Evolutionary conservation across 2,329 filamentous ascomycete species (phyloP), one percentile per base, ranked within the genome.

Genomic region (Colletotrichum cereale): DNA sequence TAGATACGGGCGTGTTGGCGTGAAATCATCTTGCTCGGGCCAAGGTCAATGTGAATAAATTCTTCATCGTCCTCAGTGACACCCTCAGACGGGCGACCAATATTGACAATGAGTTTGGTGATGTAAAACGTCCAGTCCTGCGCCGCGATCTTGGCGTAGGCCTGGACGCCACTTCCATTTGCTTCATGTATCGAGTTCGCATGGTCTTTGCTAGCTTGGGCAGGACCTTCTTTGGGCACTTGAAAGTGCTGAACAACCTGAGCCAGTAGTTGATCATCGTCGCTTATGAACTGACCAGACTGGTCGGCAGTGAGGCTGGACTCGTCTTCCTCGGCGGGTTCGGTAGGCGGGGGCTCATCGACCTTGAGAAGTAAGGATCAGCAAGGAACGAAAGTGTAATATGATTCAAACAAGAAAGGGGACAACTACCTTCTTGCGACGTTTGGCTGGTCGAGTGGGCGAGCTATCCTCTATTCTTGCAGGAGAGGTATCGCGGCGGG

Each of bases 71-170:
- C 80, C 38, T 83, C 82, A 10, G 83, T 80, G 65, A 79, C 73
- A 47, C 79, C 75, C 71, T 92, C 90, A 5, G 89, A 88, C 24
- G 89, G 89, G 73, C 93, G 90, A 53, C 93, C 93, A 74, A 96
- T 95, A 75, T 92, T 91, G 78, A 95, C 89, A 64, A 87, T 86
- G n/a, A 94, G 86, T 73, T 91, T 90, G 73, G 91, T 92, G 72
- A 96, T 90, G 78, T 94, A 96, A 81, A 92, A 96, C 12, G 93
- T 95, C 93, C 93, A 96, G 78, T 94, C 92, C 74, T 90, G 89
- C 21, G 92, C 93, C 26, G 93, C 90, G 72, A 96, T 91, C 83
- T 96, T 96, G 67, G 93, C 93, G 80, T 93, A 96, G 44, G 93
- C 93, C 77, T 90, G 87, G 73, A 92, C 90, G 26, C 89, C 89